Base-by-base conservation (phyloP, 768 basidiomycete species). In the Xerocomellus chrysenteron region DNA sequence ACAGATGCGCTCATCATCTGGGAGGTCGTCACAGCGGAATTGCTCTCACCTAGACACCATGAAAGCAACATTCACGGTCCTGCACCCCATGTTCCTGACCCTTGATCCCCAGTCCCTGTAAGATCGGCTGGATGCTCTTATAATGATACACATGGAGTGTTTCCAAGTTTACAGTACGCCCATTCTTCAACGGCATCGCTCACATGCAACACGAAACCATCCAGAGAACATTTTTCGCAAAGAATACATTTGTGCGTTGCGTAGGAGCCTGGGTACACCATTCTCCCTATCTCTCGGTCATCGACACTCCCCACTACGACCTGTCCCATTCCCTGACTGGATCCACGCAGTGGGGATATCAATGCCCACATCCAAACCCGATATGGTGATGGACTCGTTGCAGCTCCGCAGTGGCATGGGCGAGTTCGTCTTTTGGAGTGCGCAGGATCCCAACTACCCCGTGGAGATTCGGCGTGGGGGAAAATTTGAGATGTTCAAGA, bases 131-230 rank as follows among this genome's bases (percentile, higher is more conserved):
- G n/a, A n/a, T n/a, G n/a, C n/a, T n/a, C n/a, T n/a, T n/a, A n/a
- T n/a, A n/a, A 85, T 96, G 80, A 98, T 99, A 94, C 97, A 99
- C 73, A 74, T 95, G 58, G 85, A 89, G 41, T 98, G 97, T 73
- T 96, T 98, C 77, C 87, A 88, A 48, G 87, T 88, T 2, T 98
- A 98, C 71, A 94, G 84, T 60, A 70, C 81, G 2, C 95, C 94
- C 17, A 87, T 98, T 51, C 82, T 91, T 43, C 87, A 90, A 58
- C 88, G 95, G 12, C 94, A 96, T 67, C 82, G 90, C 9, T 80
- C 88, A 0, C 96, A 98, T 64, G 85, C 90, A 6, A 93, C 93
- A 7, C 78, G 97, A 40, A 93, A 94, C 61, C 96, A 97, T 66
- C 95, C 97, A 0, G 96, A 98, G 69, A 90, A 85, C 64, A 92